Conservation (phyloP, 345 rosid genomes). For the Syzygium grande region DNA sequence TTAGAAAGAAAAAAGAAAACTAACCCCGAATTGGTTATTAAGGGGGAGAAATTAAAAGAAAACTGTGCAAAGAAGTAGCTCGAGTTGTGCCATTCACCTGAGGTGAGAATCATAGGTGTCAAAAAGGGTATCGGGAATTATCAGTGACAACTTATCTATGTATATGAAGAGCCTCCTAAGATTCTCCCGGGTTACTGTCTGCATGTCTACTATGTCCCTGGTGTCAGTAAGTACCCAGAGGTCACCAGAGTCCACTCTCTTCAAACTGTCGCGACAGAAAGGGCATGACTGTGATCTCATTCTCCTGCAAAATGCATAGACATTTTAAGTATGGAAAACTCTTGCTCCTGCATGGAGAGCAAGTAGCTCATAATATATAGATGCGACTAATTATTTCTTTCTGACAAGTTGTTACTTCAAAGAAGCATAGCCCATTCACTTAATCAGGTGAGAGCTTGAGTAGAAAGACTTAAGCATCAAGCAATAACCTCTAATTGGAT, state of each 20-base stretch:
- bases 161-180: constrained; percentile 48
- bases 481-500: not conserved
- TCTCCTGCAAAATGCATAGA: constrained; percentile 30
- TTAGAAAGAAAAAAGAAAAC: not conserved
- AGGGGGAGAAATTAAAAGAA: not conserved
- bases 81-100: constrained; percentile 5
- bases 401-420: not conserved
- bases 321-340: not conserved
- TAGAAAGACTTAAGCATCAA: not conserved
- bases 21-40: not conserved
- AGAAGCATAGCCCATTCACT: not conserved
- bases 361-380: not conserved
- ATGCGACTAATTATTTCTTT: not conserved
- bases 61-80: not conserved
- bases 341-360: not conserved
- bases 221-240: constrained; percentile 53
- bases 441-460: not conserved
- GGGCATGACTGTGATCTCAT: constrained; percentile 57
- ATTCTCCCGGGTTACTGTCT: constrained; percentile 46
- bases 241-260: constrained; percentile 59
- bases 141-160: constrained; percentile 49
- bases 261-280: constrained; percentile 57
- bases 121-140: constrained; percentile 39
- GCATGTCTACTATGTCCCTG: constrained; percentile 39
- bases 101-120: constrained; percentile 40